Evolutionary conservation across 2,329 filamentous ascomycete species (phyloP).

Genomic region (Lecanicillium sp.): DNA sequence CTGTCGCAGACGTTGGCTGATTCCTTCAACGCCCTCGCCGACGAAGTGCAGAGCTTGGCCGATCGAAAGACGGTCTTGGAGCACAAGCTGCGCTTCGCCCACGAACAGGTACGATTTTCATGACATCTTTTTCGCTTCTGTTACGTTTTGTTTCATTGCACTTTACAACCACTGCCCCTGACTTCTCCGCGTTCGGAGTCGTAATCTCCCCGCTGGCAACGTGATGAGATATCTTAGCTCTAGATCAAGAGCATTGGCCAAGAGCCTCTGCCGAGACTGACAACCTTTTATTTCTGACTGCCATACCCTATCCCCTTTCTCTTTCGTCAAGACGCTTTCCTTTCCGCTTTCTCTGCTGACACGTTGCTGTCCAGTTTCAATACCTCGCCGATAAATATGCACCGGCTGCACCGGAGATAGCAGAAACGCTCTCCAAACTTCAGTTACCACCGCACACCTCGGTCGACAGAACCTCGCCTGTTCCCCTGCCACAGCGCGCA

Average conservation of each 20-base stretch:
- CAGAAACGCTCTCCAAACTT: conserved; percentile 57
- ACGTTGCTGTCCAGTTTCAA: conserved; percentile 44
- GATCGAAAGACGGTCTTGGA: conserved; percentile 59
- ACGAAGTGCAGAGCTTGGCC: conserved; percentile 56
- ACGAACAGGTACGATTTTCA: conserved; percentile 51
- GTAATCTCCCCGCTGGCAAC: conserved; percentile 13
- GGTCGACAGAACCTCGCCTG: conserved; percentile 39
- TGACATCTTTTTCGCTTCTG: neutral
- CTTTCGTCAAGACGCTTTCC: conserved; percentile 1
- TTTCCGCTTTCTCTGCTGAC: conserved; percentile 1
- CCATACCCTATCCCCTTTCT: conserved; percentile 11
- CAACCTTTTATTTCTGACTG: conserved; percentile 32
- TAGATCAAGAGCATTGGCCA: conserved; percentile 66
- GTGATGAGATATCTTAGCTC: conserved; percentile 59
- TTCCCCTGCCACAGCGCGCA: conserved; percentile 46
- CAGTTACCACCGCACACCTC: conserved; percentile 52
- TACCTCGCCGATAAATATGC: conserved; percentile 62
- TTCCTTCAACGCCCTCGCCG: conserved; percentile 57
- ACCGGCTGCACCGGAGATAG: conserved; percentile 56
- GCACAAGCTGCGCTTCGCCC: conserved; percentile 59
- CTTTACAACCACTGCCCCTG: neutral
- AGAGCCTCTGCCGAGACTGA: conserved; percentile 50
- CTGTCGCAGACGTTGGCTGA: conserved; percentile 51
- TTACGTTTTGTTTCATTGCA: conserved; percentile 2
- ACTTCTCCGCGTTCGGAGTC: conserved; percentile 8